phyloP scores from a whole-genome alignment of 2,329 filamentous ascomycete genomes.

The Aspergillus tanneri region DNA sequence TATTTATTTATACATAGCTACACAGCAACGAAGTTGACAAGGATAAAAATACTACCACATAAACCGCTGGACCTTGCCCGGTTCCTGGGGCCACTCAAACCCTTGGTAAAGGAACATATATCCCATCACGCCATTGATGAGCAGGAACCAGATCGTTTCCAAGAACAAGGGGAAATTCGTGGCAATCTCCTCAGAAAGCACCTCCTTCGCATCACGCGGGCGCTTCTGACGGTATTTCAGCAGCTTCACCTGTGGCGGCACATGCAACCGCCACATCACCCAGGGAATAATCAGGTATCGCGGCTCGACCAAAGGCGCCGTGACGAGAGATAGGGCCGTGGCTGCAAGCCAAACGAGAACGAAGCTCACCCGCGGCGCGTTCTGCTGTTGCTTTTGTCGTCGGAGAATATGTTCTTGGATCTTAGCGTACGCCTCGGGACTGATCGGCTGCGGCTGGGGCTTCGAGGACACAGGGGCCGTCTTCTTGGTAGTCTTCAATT shows the following conservation, averaged over 20 bases:
- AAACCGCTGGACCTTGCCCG: conserved; percentile 62
- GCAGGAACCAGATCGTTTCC: conserved; percentile 59
- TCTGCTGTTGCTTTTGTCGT: conserved; percentile 31
- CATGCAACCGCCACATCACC: conserved; percentile 84
- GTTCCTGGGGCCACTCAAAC: conserved; percentile 29
- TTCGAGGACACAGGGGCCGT: conserved; percentile 8
- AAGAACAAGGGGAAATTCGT: conserved; percentile 38
- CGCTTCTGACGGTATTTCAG: conserved; percentile 29
- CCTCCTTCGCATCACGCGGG: conserved; percentile 21
- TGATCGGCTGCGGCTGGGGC: conserved; percentile 21
- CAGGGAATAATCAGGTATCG: conserved; percentile 95
- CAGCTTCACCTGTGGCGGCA: conserved; percentile 54
- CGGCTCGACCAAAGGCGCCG: conserved; percentile 89
- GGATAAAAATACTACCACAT: conserved; percentile 53
- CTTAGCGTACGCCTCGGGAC: conserved; percentile 29
- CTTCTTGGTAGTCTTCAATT: conserved; percentile 22
- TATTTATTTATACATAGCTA: conserved; percentile 7
- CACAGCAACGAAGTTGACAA: conserved; percentile 4
- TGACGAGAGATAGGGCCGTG: conserved; percentile 75
- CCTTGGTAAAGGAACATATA: conserved; percentile 24
- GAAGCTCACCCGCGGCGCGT: conserved; percentile 50
- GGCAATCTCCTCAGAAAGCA: conserved; percentile 27
- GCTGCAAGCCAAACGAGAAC: conserved; percentile 64
- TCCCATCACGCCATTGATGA: conserved; percentile 41
- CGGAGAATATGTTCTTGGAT: conserved; percentile 31